Evolutionary conservation across 208 protist genomes (phyloP).

Genomic region (Trypanosoma cruzi): DNA sequence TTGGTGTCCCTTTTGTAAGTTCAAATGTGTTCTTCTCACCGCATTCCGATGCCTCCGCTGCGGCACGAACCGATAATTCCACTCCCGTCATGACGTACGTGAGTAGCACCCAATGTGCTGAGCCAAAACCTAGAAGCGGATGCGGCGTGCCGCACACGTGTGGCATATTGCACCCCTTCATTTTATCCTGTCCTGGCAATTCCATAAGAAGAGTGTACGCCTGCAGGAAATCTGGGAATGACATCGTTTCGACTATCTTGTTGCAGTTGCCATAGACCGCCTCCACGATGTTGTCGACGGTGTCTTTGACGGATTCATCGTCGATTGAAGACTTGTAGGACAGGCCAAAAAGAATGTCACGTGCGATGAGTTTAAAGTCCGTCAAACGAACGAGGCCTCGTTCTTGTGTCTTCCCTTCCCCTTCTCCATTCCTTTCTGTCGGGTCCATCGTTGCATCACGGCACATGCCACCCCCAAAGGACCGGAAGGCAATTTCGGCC

Average conservation of each 20-base stretch:
- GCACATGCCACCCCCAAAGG: constrained; percentile 12
- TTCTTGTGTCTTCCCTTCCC: not conserved
- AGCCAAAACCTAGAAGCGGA: constrained; percentile 15
- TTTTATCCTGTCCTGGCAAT: not conserved
- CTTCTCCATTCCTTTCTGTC: not conserved
- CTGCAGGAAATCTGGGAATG: not conserved
- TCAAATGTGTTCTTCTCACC: constrained; percentile 15
- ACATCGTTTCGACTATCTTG: not conserved
- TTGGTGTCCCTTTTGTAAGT: constrained; percentile 5
- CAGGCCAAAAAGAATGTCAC: constrained; percentile 20
- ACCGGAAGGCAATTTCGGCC: constrained; percentile 16
- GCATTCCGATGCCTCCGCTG: not conserved
- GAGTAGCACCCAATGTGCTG: constrained; percentile 18
- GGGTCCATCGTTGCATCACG: not conserved
- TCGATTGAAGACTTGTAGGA: not conserved
- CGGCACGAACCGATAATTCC: not conserved
- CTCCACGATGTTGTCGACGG: constrained; percentile 3
- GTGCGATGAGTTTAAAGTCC: constrained; percentile 15
- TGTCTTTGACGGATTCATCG: constrained; percentile 8
- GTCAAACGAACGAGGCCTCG: not conserved
- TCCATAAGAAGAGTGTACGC: constrained; percentile 19
- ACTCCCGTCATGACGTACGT: constrained; percentile 21
- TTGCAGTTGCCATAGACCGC: not conserved
- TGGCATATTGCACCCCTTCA: not conserved
- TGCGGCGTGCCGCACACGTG: not conserved